Evolutionary conservation across 2,329 filamentous ascomycete species (phyloP), one percentile per base, ranked within the genome.

Genomic region (Incumbomyces delicatus): DNA sequence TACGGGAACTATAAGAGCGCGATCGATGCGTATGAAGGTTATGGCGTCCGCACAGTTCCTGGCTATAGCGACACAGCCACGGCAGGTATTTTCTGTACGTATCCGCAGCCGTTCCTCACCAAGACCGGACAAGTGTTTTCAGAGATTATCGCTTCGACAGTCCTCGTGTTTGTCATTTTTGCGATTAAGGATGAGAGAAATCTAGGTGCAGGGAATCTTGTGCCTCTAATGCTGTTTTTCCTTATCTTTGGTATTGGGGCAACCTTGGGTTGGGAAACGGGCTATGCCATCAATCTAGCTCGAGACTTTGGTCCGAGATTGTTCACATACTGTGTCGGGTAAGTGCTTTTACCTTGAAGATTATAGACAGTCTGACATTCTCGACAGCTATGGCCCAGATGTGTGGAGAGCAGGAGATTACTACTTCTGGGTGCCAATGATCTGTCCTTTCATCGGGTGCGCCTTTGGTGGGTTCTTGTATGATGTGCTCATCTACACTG

Each of bases 371-470:
- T 35, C 13, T 35, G 16, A 35, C 33, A 17, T 17, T 35, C 4
- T 14, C 12, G 33, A 35, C 16, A 17, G 33, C 5, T 46, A 46
- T 14, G 44, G 44, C 2, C 13, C n/a, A 12, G 22, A 46, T 3
- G 44, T 46, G 7, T 71, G 69, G 7, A 40, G 36, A 17, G 71
- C 75, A 1, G 77, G 78, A 12, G 70, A 69, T 3, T 81, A 83
- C 53, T 84, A 83, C 59, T 83, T 83, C 61, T 83, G 77, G 78
- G 74, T 83, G 14, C 80, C 80, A 1, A 80, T 84, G 70, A 76
- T 84, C 1, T 72, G 77, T 3, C 80, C 80, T 0, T 83, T 83
- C 60, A 61, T 73, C 8, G 80, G 80, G 7, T 71, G 67, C 52
- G 60, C 69, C 0, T 73, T 78, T 51, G 78, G 78, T n/a, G 78